Base-by-base conservation (phyloP, 2,329 filamentous ascomycete species). In the Colletotrichum kahawae region DNA sequence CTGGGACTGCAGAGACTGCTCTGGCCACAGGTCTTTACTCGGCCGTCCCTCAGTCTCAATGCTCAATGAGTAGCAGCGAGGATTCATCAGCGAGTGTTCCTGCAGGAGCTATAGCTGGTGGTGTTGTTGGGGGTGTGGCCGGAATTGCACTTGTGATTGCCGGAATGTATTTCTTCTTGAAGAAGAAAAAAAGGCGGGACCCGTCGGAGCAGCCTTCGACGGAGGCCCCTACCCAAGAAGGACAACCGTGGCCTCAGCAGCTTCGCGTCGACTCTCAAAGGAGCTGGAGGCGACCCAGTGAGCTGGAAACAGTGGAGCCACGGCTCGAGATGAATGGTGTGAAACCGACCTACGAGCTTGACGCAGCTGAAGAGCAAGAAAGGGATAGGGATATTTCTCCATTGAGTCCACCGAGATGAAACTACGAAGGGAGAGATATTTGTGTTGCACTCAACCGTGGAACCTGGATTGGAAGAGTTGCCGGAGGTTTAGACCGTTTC, bases 371-470 rank as follows among this genome's bases (percentile, higher is more conserved):
- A 8, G 57, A 33, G 16, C 29, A 33, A 18, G 0, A 1, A 14
- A 5, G 29, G 8, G 57, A 60, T n/a, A 31, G 31, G 12, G 31
- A 14, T 5, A 31, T 60, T 18, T 60, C 57, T 13, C 57, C 57
- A 13, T 14, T 60, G 31, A 21, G 29, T 34, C 29, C 57, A 16
- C 57, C 57, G 16, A 60, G 57, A 1, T 60, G 57, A 60, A 6
- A 0, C 5, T 9, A 29, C 7, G 7, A 1, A 29, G 24, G 54
- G 13, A 29, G 3, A 1, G 4, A 14, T 4, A 1, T 4, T 16
- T 56, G 1, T 48, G 43, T 21, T 21, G 18, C 1, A 48, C n/a
- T 0, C 43, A 48, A 51, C 10, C 7, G 10, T 51, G 43, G n/a
- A 21, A 51, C 13, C n/a, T 48, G 43, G 16, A 43, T 43, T 48